Evolutionary conservation across 2,329 filamentous ascomycete species (phyloP).

Genomic region (Rhinocladiella mackenziei): DNA sequence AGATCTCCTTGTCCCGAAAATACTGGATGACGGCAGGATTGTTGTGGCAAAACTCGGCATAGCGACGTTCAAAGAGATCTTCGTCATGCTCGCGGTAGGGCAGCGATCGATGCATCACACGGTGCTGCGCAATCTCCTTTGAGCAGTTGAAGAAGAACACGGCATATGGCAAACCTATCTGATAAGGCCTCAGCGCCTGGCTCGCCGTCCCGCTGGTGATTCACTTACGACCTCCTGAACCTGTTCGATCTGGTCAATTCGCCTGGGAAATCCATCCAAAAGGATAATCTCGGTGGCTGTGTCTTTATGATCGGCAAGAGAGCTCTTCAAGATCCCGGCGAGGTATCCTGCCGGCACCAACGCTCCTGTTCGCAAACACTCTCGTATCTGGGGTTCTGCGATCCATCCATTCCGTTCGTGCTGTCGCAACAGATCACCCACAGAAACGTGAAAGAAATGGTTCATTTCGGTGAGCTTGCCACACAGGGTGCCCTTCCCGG

Average conservation of each 20-base stretch:
- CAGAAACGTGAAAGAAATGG: slow-evolving; percentile 30
- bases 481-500: slow-evolving; percentile 37
- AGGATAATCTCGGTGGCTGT: slow-evolving; percentile 8
- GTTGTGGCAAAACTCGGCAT: slow-evolving; percentile 1
- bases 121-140: slow-evolving; percentile 18
- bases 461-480: slow-evolving; percentile 24
- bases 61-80: neutral
- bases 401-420: neutral
- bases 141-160: slow-evolving; percentile 25
- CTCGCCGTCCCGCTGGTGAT: neutral
- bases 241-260: slow-evolving; percentile 9
- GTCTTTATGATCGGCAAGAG: neutral
- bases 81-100: neutral
- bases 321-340: neutral
- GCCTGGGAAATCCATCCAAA: slow-evolving; percentile 21
- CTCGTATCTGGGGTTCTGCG: neutral
- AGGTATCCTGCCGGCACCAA: neutral
- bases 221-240: slow-evolving; percentile 5
- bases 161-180: slow-evolving; percentile 1
- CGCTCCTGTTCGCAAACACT: neutral
- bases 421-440: slow-evolving; percentile 31
- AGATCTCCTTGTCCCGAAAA: neutral
- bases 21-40: slow-evolving; percentile 1
- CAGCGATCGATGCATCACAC: slow-evolving; percentile 14
- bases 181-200: neutral